A percentile compares a stretch with the other conserved stretches of the same genome.
These are phyloP conservation scores for Colletotrichum plurivorum DNA, from an alignment of 2,329 filamentous ascomycete genomes.

Conservation along the genomic window DNA sequence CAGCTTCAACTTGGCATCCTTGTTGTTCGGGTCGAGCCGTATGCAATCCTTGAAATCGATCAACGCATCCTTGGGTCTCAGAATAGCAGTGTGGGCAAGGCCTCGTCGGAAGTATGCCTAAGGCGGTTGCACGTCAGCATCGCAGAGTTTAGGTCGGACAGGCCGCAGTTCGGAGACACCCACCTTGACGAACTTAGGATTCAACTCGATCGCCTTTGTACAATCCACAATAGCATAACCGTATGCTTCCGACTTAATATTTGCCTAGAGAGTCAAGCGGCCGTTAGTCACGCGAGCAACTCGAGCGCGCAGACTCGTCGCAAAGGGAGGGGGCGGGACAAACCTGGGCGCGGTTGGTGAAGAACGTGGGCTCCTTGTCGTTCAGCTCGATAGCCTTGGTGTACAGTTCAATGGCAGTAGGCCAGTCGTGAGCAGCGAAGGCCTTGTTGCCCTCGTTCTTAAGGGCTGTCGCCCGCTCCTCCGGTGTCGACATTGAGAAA, in stretches of 20 bases:
- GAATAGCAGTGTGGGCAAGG: conserved; percentile 90
- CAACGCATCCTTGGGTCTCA: conserved; percentile 89
- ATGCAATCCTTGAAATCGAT: conserved; percentile 94
- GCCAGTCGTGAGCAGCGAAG: conserved; percentile 91
- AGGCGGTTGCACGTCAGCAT: conserved; percentile 38
- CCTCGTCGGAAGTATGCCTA: conserved; percentile 96
- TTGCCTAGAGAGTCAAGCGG: conserved; percentile 69
- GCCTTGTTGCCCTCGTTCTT: conserved; percentile 97
- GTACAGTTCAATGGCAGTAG: conserved; percentile 85
- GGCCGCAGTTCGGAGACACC: conserved; percentile 38
- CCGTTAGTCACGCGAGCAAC: conserved; percentile 64
- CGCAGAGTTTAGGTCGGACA: not conserved
- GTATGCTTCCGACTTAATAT: conserved; percentile 96
- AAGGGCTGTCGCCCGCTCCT: conserved; percentile 82
- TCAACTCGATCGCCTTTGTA: conserved; percentile 90
- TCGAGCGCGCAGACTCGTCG: conserved; percentile 6
- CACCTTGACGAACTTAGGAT: conserved; percentile 91
- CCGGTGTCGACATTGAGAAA: conserved; percentile 55
- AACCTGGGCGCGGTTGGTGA: conserved; percentile 95
- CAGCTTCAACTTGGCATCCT: conserved; percentile 90
- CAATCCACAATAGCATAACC: conserved; percentile 94
- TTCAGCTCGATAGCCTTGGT: conserved; percentile 88
- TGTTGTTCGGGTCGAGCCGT: conserved; percentile 88
- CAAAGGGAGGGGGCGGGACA: conserved; percentile 23
- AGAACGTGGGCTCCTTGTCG: conserved; percentile 89